phyloP scores from a whole-genome alignment of 1,139 yeast genomes.

The Scheffersomyces cryptocercus region DNA sequence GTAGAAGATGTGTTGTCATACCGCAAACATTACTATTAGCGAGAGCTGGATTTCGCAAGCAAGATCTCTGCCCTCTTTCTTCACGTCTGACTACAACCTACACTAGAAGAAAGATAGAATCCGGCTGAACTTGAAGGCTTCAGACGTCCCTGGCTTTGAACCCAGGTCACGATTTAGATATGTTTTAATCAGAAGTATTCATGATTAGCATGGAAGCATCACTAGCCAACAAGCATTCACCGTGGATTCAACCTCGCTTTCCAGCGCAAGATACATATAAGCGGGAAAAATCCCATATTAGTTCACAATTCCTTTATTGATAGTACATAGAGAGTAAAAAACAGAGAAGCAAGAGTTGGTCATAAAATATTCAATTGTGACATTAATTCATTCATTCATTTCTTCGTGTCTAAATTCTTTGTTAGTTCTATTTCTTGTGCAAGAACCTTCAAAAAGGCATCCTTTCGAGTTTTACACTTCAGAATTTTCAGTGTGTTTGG shows the following conservation, averaged over 20 bases:
- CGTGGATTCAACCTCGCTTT: background rate
- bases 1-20: too few relatives aligned
- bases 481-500: constrained; percentile 60
- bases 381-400: background rate
- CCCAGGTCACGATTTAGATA: constrained; percentile 28
- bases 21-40: background rate
- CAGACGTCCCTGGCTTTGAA: constrained; percentile 26
- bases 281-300: background rate
- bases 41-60: too few relatives aligned
- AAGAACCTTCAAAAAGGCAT: constrained; percentile 1
- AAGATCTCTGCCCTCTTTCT: background rate
- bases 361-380: background rate
- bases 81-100: too few relatives aligned
- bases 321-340: background rate
- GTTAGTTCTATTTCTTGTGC: background rate
- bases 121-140: constrained; percentile 18
- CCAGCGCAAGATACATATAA: constrained; percentile 1
- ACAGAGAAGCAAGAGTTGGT: background rate
- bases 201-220: constrained; percentile 59
- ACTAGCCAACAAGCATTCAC: constrained; percentile 27
- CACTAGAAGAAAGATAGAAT: too few relatives aligned
- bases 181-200: constrained; percentile 46
- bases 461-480: constrained; percentile 16
- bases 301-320: background rate
- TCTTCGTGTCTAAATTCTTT: background rate